Conservation (phyloP, 306 rosid species). For the Alnus rubra region DNA sequence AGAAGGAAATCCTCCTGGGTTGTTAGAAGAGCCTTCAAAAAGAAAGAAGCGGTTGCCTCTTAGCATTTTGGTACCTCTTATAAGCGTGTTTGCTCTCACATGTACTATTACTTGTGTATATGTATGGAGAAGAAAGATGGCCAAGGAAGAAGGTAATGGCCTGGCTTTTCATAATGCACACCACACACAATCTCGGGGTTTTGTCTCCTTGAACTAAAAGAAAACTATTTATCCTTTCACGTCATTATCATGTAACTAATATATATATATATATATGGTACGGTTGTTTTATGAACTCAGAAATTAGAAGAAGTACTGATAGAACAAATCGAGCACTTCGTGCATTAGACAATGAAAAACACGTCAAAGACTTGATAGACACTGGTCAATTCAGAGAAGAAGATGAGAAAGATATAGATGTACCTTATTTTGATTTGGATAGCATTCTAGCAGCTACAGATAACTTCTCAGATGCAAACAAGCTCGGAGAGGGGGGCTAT, state of each 20-base stretch:
- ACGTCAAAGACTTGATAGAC: constrained; percentile 30
- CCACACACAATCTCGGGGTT: not conserved
- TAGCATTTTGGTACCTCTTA: not conserved
- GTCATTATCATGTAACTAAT: not conserved
- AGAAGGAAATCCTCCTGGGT: not conserved
- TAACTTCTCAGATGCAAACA: constrained; percentile 50
- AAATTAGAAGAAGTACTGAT: not conserved
- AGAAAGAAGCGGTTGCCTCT: not conserved
- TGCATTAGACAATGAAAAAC: constrained; percentile 26
- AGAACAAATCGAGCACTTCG: not conserved
- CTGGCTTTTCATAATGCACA: not conserved
- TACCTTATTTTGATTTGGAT: constrained; percentile 35
- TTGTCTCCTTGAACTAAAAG: not conserved
- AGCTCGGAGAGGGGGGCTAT: constrained; percentile 58
- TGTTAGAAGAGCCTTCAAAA: not conserved
- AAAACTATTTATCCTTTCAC: not conserved
- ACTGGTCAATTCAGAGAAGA: constrained; percentile 34
- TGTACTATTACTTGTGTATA: constrained; percentile 4
- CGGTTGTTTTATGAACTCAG: constrained; percentile 9
- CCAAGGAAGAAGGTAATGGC: constrained; percentile 15
- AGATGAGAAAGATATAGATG: constrained; percentile 32
- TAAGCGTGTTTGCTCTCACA: not conserved
- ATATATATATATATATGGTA: not conserved
- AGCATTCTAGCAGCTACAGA: constrained; percentile 44
- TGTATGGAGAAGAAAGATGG: constrained; percentile 18